These are phyloP conservation scores for Mycena haematopus DNA, from an alignment of 768 basidiomycete genomes.

Conservation along the genomic window DNA sequence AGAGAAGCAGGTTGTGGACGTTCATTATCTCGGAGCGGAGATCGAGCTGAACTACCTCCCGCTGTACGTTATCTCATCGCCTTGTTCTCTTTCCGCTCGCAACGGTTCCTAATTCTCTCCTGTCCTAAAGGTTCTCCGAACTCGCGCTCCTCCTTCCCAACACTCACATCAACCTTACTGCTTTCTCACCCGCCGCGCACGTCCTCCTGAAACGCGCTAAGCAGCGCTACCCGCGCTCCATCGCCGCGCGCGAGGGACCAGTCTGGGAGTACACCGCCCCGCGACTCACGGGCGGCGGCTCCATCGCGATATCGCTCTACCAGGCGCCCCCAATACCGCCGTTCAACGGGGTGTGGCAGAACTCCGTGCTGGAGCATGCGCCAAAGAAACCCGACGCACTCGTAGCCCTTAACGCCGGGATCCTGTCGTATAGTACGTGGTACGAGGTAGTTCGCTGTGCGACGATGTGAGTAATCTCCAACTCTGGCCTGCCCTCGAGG, in stretches of 20 bases:
- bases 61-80: slow-evolving; percentile 37
- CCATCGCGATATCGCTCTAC: slow-evolving; percentile 41
- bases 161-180: slow-evolving; percentile 46
- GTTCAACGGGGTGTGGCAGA: slow-evolving; percentile 21
- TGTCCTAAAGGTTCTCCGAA: slow-evolving; percentile 43
- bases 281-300: slow-evolving; percentile 41
- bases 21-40: slow-evolving; percentile 49
- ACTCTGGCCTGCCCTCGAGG: not conserved
- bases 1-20: slow-evolving; percentile 35
- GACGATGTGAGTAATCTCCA: slow-evolving; percentile 13
- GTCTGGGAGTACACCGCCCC: slow-evolving; percentile 43
- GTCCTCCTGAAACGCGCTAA: slow-evolving; percentile 36
- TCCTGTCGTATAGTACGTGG: slow-evolving; percentile 44
- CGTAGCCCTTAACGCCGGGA: slow-evolving; percentile 47
- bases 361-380: slow-evolving; percentile 27
- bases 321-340: slow-evolving; percentile 25
- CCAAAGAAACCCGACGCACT: slow-evolving; percentile 43
- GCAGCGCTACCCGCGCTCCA: slow-evolving; percentile 33
- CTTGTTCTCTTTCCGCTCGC: not conserved
- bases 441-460: slow-evolving; percentile 38
- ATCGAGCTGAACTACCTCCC: slow-evolving; percentile 50
- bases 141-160: slow-evolving; percentile 48
- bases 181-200: slow-evolving; percentile 43
- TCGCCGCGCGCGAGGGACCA: slow-evolving; percentile 35
- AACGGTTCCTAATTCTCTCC: not conserved